Conservation (phyloP, 768 basidiomycete species). For the Dentipellis fragilis region DNA sequence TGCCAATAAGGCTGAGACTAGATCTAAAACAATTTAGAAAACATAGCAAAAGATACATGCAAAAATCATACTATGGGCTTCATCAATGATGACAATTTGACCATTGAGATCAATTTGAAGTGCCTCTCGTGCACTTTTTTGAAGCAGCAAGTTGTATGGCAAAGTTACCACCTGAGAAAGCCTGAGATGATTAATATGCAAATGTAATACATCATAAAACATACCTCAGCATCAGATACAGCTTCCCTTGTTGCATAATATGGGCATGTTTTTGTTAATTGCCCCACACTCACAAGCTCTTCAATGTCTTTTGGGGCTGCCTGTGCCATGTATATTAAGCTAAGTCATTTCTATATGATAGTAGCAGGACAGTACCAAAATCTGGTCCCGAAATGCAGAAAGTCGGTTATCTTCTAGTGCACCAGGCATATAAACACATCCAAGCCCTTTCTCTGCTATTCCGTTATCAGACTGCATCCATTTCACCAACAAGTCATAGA, state of each 20-base stretch:
- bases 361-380: slow-evolving; percentile 40
- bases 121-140: slow-evolving; percentile 74
- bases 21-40: slow-evolving; percentile 35
- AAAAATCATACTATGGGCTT: slow-evolving; percentile 78
- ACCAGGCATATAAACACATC: slow-evolving; percentile 72
- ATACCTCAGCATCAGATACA: slow-evolving; percentile 83
- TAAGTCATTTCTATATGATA: neutral
- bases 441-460: slow-evolving; percentile 47
- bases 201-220: slow-evolving; percentile 7
- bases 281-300: slow-evolving; percentile 71
- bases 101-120: slow-evolving; percentile 77
- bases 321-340: slow-evolving; percentile 27
- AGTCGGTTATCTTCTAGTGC: slow-evolving; percentile 47
- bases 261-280: slow-evolving; percentile 64
- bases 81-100: slow-evolving; percentile 87
- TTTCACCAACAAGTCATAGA: neutral
- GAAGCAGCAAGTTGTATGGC: slow-evolving; percentile 88
- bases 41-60: neutral
- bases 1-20: slow-evolving; percentile 84
- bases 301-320: slow-evolving; percentile 91
- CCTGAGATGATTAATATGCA: neutral
- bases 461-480: neutral
- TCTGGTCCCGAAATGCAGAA: slow-evolving; percentile 80
- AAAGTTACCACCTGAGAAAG: slow-evolving; percentile 67
- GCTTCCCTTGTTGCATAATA: slow-evolving; percentile 89